These are phyloP conservation scores for Vigna reflexopilosa DNA, from an alignment of 306 rosid species.

Conservation along the genomic window DNA sequence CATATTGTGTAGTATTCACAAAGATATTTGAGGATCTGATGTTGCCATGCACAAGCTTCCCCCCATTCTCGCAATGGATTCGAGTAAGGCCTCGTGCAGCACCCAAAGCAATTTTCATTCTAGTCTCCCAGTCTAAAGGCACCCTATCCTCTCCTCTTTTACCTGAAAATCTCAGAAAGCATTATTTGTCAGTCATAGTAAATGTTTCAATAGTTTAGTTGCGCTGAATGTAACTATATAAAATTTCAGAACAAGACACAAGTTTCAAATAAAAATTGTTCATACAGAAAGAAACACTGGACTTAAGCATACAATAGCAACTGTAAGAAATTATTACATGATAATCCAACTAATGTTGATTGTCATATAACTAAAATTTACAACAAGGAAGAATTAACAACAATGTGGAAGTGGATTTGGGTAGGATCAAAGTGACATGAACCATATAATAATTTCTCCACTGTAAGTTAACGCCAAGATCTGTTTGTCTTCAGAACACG, in stretches of 20 bases:
- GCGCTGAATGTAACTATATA: background rate
- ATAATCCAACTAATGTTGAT: no score
- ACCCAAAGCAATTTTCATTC: conserved; percentile 79
- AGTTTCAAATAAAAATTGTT: background rate
- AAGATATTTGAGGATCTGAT: conserved; percentile 84
- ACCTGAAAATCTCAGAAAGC: conserved; percentile 56
- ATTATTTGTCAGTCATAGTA: background rate
- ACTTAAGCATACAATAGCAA: conserved; percentile 1
- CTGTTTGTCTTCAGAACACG: background rate
- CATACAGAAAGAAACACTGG: background rate
- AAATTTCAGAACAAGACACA: background rate
- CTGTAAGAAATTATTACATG: background rate
- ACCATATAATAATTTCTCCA: background rate
- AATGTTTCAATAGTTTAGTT: background rate
- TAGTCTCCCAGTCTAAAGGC: conserved; percentile 77
- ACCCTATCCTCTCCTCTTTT: conserved; percentile 78
- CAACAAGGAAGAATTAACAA: background rate
- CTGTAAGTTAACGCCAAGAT: background rate
- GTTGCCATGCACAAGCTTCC: conserved; percentile 87
- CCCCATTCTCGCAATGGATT: conserved; percentile 71
- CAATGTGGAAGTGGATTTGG: no score
- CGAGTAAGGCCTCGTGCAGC: conserved; percentile 83
- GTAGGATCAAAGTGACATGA: no score
- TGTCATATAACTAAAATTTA: background rate
- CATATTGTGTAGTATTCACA: conserved; percentile 61